Percentiles rank a stretch among this genome's conserved stretches.
Conservation (phyloP, 345 rosid species). For the Salix exigua region DNA sequence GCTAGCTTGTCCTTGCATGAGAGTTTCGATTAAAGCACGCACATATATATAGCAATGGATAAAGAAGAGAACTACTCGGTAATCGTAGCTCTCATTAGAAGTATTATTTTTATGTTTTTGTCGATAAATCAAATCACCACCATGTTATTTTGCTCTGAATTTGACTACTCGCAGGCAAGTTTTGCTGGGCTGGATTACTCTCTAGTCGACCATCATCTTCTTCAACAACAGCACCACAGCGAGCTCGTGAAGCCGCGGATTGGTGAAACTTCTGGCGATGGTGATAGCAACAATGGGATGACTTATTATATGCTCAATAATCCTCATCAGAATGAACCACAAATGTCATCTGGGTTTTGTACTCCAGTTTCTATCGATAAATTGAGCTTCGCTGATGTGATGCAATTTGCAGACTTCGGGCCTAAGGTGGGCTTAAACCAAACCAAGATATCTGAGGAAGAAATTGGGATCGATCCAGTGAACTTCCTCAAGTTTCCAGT, state of each 20-base stretch:
- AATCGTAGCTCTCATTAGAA: constrained; percentile 15
- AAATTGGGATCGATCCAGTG: constrained; percentile 69
- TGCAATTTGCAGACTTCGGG: constrained; percentile 88
- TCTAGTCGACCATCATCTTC: constrained; percentile 37
- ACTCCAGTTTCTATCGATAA: constrained; percentile 56
- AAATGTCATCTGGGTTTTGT: constrained; percentile 36
- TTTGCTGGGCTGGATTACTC: constrained; percentile 44
- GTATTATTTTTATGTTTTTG: constrained; percentile 21
- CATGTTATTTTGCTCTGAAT: constrained; percentile 29
- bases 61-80: constrained; percentile 70
- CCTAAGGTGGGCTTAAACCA: constrained; percentile 69
- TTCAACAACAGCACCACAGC: neutral
- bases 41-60: constrained; percentile 49
- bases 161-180: constrained; percentile 42
- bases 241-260: constrained; percentile 23
- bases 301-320: constrained; percentile 57
- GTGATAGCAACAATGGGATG: constrained; percentile 34
- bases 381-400: constrained; percentile 76
- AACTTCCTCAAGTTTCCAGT: constrained; percentile 87
- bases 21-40: constrained; percentile 17
- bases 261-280: constrained; percentile 30
- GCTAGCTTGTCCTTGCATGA: constrained; percentile 30
- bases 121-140: constrained; percentile 16
- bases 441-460: constrained; percentile 50
- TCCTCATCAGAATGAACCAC: constrained; percentile 42